These are phyloP conservation scores for Penicillium italicum DNA, from an alignment of 2,329 filamentous ascomycete genomes.

Conservation along the genomic window DNA sequence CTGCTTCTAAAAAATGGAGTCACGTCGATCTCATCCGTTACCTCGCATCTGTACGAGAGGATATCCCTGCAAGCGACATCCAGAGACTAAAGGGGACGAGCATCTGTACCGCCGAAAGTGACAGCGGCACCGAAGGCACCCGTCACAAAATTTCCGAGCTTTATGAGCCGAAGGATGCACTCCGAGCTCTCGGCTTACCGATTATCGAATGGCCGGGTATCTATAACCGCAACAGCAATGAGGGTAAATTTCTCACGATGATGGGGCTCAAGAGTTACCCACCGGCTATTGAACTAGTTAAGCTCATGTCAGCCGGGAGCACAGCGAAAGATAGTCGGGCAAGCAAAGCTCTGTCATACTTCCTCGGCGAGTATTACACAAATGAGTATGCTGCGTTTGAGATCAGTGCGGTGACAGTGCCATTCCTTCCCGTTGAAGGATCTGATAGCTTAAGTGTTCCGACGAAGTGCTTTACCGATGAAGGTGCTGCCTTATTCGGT, in stretches of 20 bases:
- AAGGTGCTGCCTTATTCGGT: conserved; percentile 69
- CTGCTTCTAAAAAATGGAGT: conserved; percentile 65
- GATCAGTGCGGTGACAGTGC: conserved; percentile 52
- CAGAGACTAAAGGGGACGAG: conserved; percentile 71
- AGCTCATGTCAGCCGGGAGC: conserved; percentile 66
- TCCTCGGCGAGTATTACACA: conserved; percentile 71
- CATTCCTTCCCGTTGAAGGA: conserved; percentile 71
- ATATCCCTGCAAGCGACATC: conserved; percentile 81
- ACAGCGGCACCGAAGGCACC: conserved; percentile 53
- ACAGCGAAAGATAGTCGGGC: conserved; percentile 57
- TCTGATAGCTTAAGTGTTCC: conserved; percentile 64
- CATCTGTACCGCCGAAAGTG: conserved; percentile 74
- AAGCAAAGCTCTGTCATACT: conserved; percentile 72
- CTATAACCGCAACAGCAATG: conserved; percentile 61
- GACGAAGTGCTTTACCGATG: conserved; percentile 76
- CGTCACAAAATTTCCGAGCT: conserved; percentile 72
- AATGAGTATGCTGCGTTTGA: conserved; percentile 70
- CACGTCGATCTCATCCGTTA: conserved; percentile 95
- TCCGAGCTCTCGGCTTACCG: conserved; percentile 68
- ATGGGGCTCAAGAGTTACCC: conserved; percentile 74
- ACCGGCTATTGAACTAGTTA: conserved; percentile 67
- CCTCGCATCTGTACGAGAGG: conserved; percentile 79
- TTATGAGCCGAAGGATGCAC: conserved; percentile 70
- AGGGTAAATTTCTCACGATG: conserved; percentile 68
- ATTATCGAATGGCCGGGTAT: conserved; percentile 79